Evolutionary conservation across 2,329 filamentous ascomycete species (phyloP).

Genomic region (Hypomyces rosellus): DNA sequence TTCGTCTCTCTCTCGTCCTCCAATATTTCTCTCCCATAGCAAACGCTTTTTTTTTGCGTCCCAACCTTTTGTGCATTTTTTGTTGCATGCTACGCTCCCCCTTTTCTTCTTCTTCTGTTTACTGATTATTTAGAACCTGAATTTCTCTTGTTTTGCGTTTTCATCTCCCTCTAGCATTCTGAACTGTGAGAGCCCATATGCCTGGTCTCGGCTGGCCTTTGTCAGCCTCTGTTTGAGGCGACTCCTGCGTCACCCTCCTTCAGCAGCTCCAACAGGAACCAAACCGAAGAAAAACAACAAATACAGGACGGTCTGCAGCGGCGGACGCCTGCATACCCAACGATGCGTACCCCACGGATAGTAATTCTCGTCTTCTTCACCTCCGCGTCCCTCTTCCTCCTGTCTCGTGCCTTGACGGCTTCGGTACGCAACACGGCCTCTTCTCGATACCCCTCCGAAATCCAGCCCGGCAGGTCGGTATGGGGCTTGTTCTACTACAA

Average conservation of each 20-base stretch:
- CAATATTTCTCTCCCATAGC: not conserved
- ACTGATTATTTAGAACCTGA: slow-evolving; percentile 1
- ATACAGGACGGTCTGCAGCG: slow-evolving; percentile 6
- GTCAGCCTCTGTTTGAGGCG: slow-evolving; percentile 12
- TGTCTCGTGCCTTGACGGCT: slow-evolving; percentile 47
- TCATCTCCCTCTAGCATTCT: not conserved
- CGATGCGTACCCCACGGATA: slow-evolving; percentile 50
- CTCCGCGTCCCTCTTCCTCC: slow-evolving; percentile 47
- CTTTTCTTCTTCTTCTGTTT: not conserved
- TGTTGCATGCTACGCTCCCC: slow-evolving; percentile 3
- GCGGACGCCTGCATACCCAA: slow-evolving; percentile 17
- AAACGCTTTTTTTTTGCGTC: no score
- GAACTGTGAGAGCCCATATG: slow-evolving; percentile 10
- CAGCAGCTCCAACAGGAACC: not conserved
- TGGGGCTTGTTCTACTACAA: slow-evolving; percentile 60
- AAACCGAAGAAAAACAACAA: not conserved
- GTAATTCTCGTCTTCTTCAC: slow-evolving; percentile 49
- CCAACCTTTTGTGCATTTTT: not conserved
- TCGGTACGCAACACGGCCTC: slow-evolving; percentile 21
- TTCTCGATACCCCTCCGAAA: slow-evolving; percentile 17
- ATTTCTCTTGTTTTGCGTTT: not conserved
- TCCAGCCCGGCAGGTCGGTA: slow-evolving; percentile 20
- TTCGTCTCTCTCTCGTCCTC: not conserved
- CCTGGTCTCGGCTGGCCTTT: slow-evolving; percentile 9
- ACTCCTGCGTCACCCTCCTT: not conserved